Base-by-base conservation (phyloP, 805 yeast genomes). In the Cyberlindnera samutprakarnensis region DNA sequence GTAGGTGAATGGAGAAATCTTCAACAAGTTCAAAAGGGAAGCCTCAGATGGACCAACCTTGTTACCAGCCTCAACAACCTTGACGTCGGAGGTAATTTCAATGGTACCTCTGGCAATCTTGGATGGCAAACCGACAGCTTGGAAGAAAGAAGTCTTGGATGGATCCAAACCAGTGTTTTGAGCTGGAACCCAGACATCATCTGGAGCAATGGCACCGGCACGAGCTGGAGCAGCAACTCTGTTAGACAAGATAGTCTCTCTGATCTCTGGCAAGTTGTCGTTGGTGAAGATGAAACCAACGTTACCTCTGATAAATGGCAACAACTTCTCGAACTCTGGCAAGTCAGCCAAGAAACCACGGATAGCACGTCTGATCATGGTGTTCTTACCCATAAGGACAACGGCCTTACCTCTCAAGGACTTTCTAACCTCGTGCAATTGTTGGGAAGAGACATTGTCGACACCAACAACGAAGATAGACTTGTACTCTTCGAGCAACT, bases 81-180 rank as follows among this genome's bases (percentile, higher is more conserved):
- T 84, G 61, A 92, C 95, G 64, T 92, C 98, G 57, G 82, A 70
- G 68, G 86, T 87, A 71, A 92, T 92, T 76, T 92, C 99, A 80
- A 92, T 92, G 73, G 96, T 87, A 92, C 99, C 99, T 84, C 99
- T 88, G 71, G 95, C 92, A 87, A 92, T 92, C 94, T 92, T 92
- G 85, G 99, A 92, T 79, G 98, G 98, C 61, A 92, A 96, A 85
- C 97, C 97, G 61, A 92, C 80, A 64, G 99, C 98, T 80, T 92
- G 99, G 97, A 92, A 92, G 94, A 92, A 92, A 65, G 98, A 92
- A 62, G 99, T 92, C 86, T 92, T 92, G 82, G 97, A 97, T 71
- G 99, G 99, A 76, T 92, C 98, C 95, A 92, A 88, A 83, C 97
- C 96, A 57, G 99, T 92, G 95, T 92, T 92, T 70, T 95, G 94